Conservation (phyloP, 176 grass and related monocot genomes). For the Oryza brachyantha region DNA sequence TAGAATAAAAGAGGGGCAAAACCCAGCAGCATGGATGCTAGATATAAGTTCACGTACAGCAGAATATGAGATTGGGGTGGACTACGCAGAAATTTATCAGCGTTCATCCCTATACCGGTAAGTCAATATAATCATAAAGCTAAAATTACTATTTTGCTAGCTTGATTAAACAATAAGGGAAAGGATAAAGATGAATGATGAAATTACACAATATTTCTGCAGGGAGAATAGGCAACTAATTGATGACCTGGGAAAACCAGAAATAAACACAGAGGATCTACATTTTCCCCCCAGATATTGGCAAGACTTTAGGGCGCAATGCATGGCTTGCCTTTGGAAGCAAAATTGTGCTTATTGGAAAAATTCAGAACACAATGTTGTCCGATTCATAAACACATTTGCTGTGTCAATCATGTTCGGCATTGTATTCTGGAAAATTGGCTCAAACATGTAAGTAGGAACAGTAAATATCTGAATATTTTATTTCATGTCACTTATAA, state of each 20-base stretch:
- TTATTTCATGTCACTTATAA: conserved; percentile 1
- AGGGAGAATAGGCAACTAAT: conserved; percentile 75
- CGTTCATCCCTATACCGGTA: conserved; percentile 77
- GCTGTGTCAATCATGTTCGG: conserved; percentile 73
- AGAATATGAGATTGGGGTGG: conserved; percentile 64
- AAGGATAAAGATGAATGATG: conserved; percentile 20
- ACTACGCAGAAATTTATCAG: conserved; percentile 68
- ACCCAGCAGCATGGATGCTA: conserved; percentile 84
- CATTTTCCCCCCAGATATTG: conserved; percentile 63
- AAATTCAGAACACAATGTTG: conserved; percentile 83
- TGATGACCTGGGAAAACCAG: conserved; percentile 56
- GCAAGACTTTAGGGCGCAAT: conserved; percentile 60
- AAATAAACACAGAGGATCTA: conserved; percentile 47
- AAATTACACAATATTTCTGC: conserved; percentile 19
- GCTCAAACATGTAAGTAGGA: conserved; percentile 71
- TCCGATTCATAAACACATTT: conserved; percentile 78
- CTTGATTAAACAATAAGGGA: conserved; percentile 8
- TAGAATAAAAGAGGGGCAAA: conserved; percentile 70
- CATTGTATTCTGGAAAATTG: conserved; percentile 83
- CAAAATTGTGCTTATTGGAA: conserved; percentile 93
- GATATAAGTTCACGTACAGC: conserved; percentile 69
- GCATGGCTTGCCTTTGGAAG: conserved; percentile 86
- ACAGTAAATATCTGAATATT: background rate
- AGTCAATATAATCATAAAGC: conserved; percentile 16
- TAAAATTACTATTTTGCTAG: background rate